Base-by-base conservation (phyloP, 2,329 filamentous ascomycete genomes). In the Diaporthe caulivora region DNA sequence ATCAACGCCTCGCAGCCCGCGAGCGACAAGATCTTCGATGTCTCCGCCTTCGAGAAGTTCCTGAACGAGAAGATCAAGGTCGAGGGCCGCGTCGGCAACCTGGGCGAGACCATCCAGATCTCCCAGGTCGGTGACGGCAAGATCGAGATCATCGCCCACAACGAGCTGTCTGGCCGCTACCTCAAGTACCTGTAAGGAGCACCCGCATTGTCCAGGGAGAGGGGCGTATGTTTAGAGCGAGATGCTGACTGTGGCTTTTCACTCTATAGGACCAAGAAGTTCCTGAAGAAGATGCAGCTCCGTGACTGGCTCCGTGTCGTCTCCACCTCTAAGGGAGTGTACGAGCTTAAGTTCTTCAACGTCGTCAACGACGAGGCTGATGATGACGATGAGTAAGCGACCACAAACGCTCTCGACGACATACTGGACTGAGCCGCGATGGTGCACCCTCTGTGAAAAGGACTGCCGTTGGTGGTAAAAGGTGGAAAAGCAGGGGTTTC, bases 271-370 rank as follows among this genome's bases (percentile, higher is more conserved):
- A 99, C 97, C 87, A 99, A 99, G 95, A 99, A 99, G 92, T 99
- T 98, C 93, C 93, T 99, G 88, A 99, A 99, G 95, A 99, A 99
- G 94, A 95, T 98, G 91, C 96, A 98, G 92, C 94, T 99, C 86
- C 95, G 97, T 89, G 97, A 99, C 91, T 99, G 97, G 97, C 94
- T 99, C 84, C 95, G 97, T 83, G 96, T 99, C 82, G 97, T 99
- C 84, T 97, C 95, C 81, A 98, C 96, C 85, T 95, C 94, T 86
- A 96, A 96, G 90, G 96, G 97, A 85, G 95, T 98, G 79, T 99
- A 99, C 91, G 95, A 98, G 91, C 93, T 99, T 88, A 95, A 97
- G 91, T 99, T 99, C 95, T 99, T 97, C 95, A 99, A 99, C 91
- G 95, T 99, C 84, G 96, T 98, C 83, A 97, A 97, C 87, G 97